These are phyloP conservation scores for Scalesia atractyloides DNA, from an alignment of 129 eudicot genomes.

Conservation along the genomic window DNA sequence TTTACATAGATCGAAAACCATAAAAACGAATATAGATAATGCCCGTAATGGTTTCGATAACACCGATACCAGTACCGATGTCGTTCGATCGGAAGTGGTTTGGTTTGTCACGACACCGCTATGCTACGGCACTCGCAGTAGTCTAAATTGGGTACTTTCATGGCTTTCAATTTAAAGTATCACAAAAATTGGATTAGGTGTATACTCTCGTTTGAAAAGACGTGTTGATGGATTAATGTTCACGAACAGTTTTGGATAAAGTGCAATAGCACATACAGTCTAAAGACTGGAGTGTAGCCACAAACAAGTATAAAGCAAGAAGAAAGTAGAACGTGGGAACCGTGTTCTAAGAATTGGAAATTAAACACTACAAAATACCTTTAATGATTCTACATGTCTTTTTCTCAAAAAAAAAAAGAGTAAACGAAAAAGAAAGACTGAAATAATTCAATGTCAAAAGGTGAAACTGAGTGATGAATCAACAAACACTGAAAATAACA, in stretches of 20 bases:
- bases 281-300: conserved; percentile 12
- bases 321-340: conserved; percentile 6
- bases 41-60: no score
- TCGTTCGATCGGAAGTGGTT: no score
- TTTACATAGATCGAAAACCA: no score
- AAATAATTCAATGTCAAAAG: conserved; percentile 9
- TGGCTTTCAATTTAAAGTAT: conserved; percentile 8
- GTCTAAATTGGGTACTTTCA: neutral
- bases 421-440: conserved; percentile 5
- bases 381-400: conserved; percentile 13
- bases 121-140: no score
- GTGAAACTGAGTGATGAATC: conserved; percentile 4
- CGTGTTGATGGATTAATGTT: conserved; percentile 5
- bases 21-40: no score
- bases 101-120: no score
- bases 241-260: neutral
- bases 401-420: neutral
- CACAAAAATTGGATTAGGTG: neutral
- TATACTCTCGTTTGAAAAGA: neutral
- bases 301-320: conserved; percentile 22
- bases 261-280: neutral
- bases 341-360: conserved; percentile 18
- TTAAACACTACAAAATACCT: conserved; percentile 7
- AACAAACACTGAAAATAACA: conserved; percentile 1
- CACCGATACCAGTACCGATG: no score